phyloP scores from a whole-genome alignment of 495 filamentous ascomycete species.

The Penicillium arizonense region DNA sequence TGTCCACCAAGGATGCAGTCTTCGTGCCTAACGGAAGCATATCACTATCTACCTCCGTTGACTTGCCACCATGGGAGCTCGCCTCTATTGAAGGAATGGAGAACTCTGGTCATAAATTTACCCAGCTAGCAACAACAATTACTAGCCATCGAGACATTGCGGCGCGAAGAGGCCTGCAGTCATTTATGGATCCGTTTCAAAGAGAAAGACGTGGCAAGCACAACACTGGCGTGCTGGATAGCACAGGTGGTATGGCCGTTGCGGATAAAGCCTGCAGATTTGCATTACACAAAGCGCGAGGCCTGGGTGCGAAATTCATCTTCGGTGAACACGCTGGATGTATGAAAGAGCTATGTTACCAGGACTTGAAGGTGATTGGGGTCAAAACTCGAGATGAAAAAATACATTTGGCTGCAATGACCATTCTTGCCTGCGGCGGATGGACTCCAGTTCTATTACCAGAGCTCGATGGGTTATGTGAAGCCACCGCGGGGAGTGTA shows the following conservation, averaged over 20 bases:
- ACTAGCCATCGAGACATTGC: constrained; percentile 27
- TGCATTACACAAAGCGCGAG: constrained; percentile 34
- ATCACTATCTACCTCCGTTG: constrained; percentile 20
- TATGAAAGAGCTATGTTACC: too few relatives aligned
- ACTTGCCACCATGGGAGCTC: neutral
- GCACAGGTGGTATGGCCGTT: constrained; percentile 34
- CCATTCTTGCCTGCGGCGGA: constrained; percentile 72
- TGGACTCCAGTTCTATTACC: constrained; percentile 69
- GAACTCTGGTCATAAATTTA: constrained; percentile 26
- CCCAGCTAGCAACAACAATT: constrained; percentile 26
- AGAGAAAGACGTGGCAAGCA: neutral
- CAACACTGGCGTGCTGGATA: constrained; percentile 33
- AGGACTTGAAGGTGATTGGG: constrained; percentile 15
- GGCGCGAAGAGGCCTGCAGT: constrained; percentile 22
- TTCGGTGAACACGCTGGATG: constrained; percentile 11
- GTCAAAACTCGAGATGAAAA: constrained; percentile 33
- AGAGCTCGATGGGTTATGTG: constrained; percentile 30
- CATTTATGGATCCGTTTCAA: constrained; percentile 31
- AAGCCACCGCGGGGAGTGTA: constrained; percentile 45
- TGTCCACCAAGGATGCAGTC: constrained; percentile 27
- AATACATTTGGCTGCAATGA: constrained; percentile 54
- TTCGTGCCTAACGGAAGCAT: constrained; percentile 34
- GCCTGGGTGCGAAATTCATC: constrained; percentile 33
- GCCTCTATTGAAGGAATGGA: constrained; percentile 27
- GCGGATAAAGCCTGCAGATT: constrained; percentile 45